A percentile compares a stretch with the other conserved stretches of the same genome.
Conservation (phyloP, 2,329 filamentous ascomycete species). For the Emydomyces testavorans region DNA sequence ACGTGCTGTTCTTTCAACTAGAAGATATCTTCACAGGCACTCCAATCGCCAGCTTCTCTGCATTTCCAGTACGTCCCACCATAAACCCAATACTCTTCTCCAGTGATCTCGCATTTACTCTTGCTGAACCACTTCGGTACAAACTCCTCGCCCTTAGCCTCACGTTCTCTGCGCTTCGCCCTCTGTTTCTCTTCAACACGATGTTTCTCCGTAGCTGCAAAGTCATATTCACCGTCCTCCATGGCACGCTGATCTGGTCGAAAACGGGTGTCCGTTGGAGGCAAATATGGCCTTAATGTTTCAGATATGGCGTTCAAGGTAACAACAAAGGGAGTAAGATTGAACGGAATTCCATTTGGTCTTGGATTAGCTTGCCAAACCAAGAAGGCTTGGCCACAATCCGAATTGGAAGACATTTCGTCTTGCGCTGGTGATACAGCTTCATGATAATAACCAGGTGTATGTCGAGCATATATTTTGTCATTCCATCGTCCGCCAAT, state of each 20-base stretch:
- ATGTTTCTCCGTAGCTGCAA: slow-evolving; percentile 88
- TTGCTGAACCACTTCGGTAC: slow-evolving; percentile 74
- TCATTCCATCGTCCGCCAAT: slow-evolving; percentile 96
- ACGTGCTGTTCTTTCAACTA: slow-evolving; percentile 20
- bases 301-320: slow-evolving; percentile 88
- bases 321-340: slow-evolving; percentile 88
- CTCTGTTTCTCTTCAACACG: slow-evolving; percentile 86
- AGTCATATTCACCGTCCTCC: slow-evolving; percentile 96
- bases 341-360: slow-evolving; percentile 82
- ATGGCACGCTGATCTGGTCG: slow-evolving; percentile 92
- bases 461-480: slow-evolving; percentile 86
- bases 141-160: slow-evolving; percentile 71
- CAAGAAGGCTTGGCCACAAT: slow-evolving; percentile 66
- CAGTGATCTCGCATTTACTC: slow-evolving; percentile 61
- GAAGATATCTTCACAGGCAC: slow-evolving; percentile 64
- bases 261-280: slow-evolving; percentile 87
- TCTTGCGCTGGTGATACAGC: slow-evolving; percentile 45
- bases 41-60: slow-evolving; percentile 54
- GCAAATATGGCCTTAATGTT: slow-evolving; percentile 61
- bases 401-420: slow-evolving; percentile 42
- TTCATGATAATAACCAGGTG: slow-evolving; percentile 80
- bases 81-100: slow-evolving; percentile 82
- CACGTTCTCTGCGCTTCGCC: slow-evolving; percentile 58
- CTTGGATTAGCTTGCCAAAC: slow-evolving; percentile 84
- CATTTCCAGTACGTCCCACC: slow-evolving; percentile 78